Conservation (phyloP, 1,284 basidiomycete species). For the Waitea zeae region DNA sequence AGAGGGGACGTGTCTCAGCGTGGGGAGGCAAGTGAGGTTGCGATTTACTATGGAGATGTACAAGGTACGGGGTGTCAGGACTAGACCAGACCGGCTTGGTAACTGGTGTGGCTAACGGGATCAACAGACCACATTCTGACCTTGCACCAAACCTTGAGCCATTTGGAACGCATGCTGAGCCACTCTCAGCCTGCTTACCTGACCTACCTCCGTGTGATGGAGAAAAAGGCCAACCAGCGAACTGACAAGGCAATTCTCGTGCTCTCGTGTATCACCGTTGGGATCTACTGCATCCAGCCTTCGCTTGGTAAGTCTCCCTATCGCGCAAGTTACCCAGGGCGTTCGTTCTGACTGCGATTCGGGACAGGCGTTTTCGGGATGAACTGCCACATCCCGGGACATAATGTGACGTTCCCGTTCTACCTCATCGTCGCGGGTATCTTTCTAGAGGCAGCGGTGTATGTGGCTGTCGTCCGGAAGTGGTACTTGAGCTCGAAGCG, state of each 20-base stretch:
- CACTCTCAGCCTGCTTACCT: constrained; percentile 82
- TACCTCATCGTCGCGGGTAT: constrained; percentile 26
- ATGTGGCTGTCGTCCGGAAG: constrained; percentile 24
- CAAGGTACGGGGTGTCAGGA: constrained; percentile 55
- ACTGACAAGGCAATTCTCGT: constrained; percentile 53
- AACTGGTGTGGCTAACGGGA: background rate
- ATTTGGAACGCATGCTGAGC: constrained; percentile 79
- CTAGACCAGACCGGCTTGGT: background rate
- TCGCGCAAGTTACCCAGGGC: too few species aligned
- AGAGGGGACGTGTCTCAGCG: background rate
- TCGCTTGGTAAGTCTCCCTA: too few species aligned
- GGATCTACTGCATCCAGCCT: constrained; percentile 53
- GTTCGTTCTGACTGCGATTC: background rate
- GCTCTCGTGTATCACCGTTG: constrained; percentile 51
- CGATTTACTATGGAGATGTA: constrained; percentile 84
- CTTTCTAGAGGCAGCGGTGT: constrained; percentile 20
- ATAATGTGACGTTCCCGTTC: constrained; percentile 22
- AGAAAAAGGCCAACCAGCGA: constrained; percentile 40
- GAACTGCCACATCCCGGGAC: constrained; percentile 32
- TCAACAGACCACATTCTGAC: constrained; percentile 76
- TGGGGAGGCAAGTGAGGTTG: constrained; percentile 42
- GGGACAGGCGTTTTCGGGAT: constrained; percentile 42
- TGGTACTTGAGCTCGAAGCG: constrained; percentile 44
- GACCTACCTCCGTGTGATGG: constrained; percentile 52
- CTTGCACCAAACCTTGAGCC: constrained; percentile 71